Evolutionary conservation across 1,139 yeast species (phyloP).

Genomic region (Suhomyces ambrosiae): DNA sequence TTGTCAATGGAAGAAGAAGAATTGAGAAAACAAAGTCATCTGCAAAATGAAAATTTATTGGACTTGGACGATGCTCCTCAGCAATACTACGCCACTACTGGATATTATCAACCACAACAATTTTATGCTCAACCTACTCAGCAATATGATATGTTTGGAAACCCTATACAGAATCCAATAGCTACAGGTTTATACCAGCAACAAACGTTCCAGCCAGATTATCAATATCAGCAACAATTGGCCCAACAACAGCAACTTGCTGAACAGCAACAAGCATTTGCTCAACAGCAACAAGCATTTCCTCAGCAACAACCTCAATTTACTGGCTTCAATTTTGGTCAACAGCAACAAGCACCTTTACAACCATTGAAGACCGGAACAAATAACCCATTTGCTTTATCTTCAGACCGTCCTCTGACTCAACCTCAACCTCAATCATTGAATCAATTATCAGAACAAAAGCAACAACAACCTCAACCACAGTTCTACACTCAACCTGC

Average conservation of each 20-base stretch:
- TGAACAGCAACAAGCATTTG: too few relatives aligned
- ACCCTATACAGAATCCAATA: constrained; percentile 64
- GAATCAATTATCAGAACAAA: constrained; percentile 25
- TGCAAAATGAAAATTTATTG: constrained; percentile 53
- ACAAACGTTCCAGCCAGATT: constrained; percentile 33
- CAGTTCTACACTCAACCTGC: constrained; percentile 26
- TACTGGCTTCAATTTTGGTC: constrained; percentile 6
- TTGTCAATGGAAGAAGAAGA: constrained; percentile 89
- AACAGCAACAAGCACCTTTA: constrained; percentile 27
- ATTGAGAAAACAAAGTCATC: constrained; percentile 55
- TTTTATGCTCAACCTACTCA: constrained; percentile 20
- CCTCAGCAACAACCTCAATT: constrained; percentile 10
- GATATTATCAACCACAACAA: constrained; percentile 37
- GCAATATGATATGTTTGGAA: constrained; percentile 75
- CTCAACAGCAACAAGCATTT: constrained; percentile 29
- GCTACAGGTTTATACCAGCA: constrained; percentile 49
- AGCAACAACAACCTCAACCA: constrained; percentile 26
- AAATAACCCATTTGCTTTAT: constrained; percentile 86
- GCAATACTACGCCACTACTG: constrained; percentile 33
- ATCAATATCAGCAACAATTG: constrained; percentile 22
- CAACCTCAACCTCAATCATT: constrained; percentile 20
- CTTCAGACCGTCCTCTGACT: constrained; percentile 24
- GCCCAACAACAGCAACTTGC: constrained; percentile 32
- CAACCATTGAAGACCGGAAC: constrained; percentile 78
- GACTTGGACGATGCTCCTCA: constrained; percentile 52